Evolutionary conservation across 1,284 basidiomycete genomes (phyloP).

Genomic region (Apiotrichum montevideense): DNA sequence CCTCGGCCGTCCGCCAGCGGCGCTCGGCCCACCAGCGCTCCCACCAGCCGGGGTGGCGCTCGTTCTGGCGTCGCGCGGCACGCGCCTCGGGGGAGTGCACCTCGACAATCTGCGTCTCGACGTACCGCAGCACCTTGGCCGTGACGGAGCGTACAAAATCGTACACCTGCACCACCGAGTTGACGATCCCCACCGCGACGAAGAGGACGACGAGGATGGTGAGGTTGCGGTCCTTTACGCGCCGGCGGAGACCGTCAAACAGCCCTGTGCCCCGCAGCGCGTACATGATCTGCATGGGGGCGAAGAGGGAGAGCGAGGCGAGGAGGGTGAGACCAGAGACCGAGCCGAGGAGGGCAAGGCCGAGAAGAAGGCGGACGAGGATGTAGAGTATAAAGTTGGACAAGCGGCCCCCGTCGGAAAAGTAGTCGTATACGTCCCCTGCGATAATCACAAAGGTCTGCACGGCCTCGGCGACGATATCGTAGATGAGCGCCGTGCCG

Average conservation of each 20-base stretch:
- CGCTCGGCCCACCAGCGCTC: conserved; percentile 11
- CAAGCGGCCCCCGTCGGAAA: not conserved
- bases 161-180: conserved; percentile 35
- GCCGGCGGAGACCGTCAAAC: conserved; percentile 9
- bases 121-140: conserved; percentile 24
- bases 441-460: conserved; percentile 33
- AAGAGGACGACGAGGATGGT: conserved; percentile 20
- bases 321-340: conserved; percentile 40
- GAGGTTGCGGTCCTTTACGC: conserved; percentile 3
- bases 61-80: not conserved
- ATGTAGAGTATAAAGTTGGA: conserved; percentile 10
- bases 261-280: conserved; percentile 34
- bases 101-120: conserved; percentile 41
- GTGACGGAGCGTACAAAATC: conserved; percentile 20
- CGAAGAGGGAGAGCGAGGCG: conserved; percentile 35
- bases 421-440: conserved; percentile 12
- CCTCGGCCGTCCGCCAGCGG: conserved; percentile 8
- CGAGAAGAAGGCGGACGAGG: conserved; percentile 35
- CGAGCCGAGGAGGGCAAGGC: conserved; percentile 41
- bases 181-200: conserved; percentile 37
- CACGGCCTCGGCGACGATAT: conserved; percentile 30
- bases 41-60: conserved; percentile 3
- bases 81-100: conserved; percentile 31
- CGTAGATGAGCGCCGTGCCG: conserved; percentile 29
- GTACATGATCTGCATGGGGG: conserved; percentile 40